These are phyloP conservation scores for Nitzschia sp. DNA, from an alignment of 108 stramenopile species.

Conservation along the genomic window DNA sequence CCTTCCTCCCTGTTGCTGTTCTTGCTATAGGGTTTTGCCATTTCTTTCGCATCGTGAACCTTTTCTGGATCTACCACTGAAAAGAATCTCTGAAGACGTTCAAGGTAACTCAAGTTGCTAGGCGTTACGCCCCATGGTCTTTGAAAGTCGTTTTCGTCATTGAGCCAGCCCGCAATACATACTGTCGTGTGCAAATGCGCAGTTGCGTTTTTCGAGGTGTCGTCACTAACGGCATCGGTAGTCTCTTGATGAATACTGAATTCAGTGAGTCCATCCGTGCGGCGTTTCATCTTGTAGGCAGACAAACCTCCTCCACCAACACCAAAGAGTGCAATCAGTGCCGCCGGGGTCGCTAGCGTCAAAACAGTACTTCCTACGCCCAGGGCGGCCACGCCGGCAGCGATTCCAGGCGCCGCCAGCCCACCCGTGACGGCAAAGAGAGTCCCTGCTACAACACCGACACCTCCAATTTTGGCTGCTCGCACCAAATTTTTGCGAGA, in stretches of 20 bases:
- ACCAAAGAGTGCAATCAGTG: conserved; percentile 48
- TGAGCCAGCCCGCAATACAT: conserved; percentile 57
- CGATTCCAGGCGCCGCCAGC: conserved; percentile 54
- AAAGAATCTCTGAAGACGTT: conserved; percentile 49
- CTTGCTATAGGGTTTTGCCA: not conserved
- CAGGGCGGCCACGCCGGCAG: conserved; percentile 53
- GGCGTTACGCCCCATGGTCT: conserved; percentile 61
- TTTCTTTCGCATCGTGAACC: conserved; percentile 11
- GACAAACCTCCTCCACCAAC: conserved; percentile 63
- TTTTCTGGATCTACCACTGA: conserved; percentile 46
- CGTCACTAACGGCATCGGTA: conserved; percentile 37
- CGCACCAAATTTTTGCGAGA: conserved; percentile 42
- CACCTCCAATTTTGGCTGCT: conserved; percentile 51
- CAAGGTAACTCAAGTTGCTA: conserved; percentile 23
- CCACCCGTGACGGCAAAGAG: conserved; percentile 73
- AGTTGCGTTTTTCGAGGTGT: conserved; percentile 36
- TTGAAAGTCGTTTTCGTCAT: conserved; percentile 60
- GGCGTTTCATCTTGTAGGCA: conserved; percentile 63
- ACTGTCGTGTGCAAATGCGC: conserved; percentile 51
- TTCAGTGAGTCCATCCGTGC: conserved; percentile 60
- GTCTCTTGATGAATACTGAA: conserved; percentile 56
- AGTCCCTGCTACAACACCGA: conserved; percentile 59
- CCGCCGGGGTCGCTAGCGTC: conserved; percentile 46
- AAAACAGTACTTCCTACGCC: conserved; percentile 56
- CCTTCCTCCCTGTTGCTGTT: not conserved